A percentile compares a stretch with the other conserved stretches of the same genome.
Evolutionary conservation across 768 basidiomycete species (phyloP).

Genomic region (Suillus paluster): DNA sequence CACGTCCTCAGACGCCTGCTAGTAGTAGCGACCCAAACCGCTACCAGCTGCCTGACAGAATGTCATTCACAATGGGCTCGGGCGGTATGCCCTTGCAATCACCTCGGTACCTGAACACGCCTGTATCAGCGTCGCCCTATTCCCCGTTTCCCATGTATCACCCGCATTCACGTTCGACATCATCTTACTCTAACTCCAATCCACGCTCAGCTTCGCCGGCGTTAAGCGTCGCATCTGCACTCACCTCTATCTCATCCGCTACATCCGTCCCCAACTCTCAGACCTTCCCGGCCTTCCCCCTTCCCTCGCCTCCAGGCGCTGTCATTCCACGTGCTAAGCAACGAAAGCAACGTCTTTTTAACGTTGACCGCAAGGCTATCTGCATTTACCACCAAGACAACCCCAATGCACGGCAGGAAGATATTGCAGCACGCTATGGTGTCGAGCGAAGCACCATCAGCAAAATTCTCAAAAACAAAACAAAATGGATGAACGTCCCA

Average conservation of each 20-base stretch:
- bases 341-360: slow-evolving; percentile 75
- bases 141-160: slow-evolving; percentile 49
- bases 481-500: slow-evolving; percentile 76
- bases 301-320: slow-evolving; percentile 33
- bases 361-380: slow-evolving; percentile 75
- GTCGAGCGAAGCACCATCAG: slow-evolving; percentile 94
- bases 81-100: slow-evolving; percentile 38
- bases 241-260: slow-evolving; percentile 55
- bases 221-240: slow-evolving; percentile 56
- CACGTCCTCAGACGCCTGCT: slow-evolving; percentile 46
- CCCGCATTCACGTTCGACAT: slow-evolving; percentile 51
- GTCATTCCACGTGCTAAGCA: slow-evolving; percentile 50
- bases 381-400: slow-evolving; percentile 67
- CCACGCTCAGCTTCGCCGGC: slow-evolving; percentile 67
- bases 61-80: slow-evolving; percentile 22
- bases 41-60: slow-evolving; percentile 37
- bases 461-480: slow-evolving; percentile 86
- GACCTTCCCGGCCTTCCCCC: slow-evolving; percentile 33
- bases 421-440: slow-evolving; percentile 74
- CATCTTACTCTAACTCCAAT: slow-evolving; percentile 47
- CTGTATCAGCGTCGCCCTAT: slow-evolving; percentile 49
- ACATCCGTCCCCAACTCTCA: slow-evolving; percentile 37
- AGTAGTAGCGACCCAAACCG: slow-evolving; percentile 37
- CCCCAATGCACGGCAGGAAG: slow-evolving; percentile 78
- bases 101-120: slow-evolving; percentile 50